Percentiles rank a stretch among this genome's conserved stretches.
Evolutionary conservation across 352 stramenopile genomes (phyloP).

Genomic region (Halophytophthora polymorphica): DNA sequence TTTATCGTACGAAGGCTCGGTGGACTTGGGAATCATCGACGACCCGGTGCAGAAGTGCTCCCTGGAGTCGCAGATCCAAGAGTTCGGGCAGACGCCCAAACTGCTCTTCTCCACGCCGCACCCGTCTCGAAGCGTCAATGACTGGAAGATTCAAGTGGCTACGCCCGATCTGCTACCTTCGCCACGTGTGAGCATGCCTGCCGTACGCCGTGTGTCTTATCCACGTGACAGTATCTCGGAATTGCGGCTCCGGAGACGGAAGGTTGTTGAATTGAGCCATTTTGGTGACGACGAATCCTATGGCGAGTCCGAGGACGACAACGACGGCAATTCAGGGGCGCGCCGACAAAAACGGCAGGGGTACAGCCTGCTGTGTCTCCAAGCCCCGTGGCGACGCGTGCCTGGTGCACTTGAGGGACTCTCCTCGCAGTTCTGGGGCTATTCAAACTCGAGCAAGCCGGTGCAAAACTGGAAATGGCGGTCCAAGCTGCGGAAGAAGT

Average conservation of each 20-base stretch:
- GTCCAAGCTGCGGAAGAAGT: conserved; percentile 32
- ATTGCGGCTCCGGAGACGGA: conserved; percentile 15
- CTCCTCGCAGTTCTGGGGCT: conserved; percentile 33
- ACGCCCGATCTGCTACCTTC: conserved; percentile 51
- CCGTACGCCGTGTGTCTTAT: conserved; percentile 20
- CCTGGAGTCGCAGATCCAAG: conserved; percentile 91
- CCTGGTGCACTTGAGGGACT: conserved; percentile 31
- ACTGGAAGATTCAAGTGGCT: conserved; percentile 47
- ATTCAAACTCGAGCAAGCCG: conserved; percentile 29
- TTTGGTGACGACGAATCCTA: conserved; percentile 36
- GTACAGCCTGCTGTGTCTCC: conserved; percentile 44
- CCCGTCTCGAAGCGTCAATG: conserved; percentile 44
- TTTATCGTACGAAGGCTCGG: conserved; percentile 86
- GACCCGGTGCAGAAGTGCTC: conserved; percentile 91
- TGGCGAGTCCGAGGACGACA: conserved; percentile 20
- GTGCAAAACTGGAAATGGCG: conserved; percentile 60
- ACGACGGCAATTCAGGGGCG: not conserved
- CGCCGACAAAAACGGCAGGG: conserved; percentile 7
- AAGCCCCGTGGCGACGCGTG: conserved; percentile 34
- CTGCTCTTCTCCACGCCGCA: conserved; percentile 73
- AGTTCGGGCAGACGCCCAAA: conserved; percentile 90
- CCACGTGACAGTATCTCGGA: conserved; percentile 6
- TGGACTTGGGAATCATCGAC: conserved; percentile 76
- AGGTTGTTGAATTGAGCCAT: conserved; percentile 21
- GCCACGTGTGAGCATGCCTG: conserved; percentile 23